phyloP scores from a whole-genome alignment of 495 filamentous ascomycete species.

The Neurospora cerealis region DNA sequence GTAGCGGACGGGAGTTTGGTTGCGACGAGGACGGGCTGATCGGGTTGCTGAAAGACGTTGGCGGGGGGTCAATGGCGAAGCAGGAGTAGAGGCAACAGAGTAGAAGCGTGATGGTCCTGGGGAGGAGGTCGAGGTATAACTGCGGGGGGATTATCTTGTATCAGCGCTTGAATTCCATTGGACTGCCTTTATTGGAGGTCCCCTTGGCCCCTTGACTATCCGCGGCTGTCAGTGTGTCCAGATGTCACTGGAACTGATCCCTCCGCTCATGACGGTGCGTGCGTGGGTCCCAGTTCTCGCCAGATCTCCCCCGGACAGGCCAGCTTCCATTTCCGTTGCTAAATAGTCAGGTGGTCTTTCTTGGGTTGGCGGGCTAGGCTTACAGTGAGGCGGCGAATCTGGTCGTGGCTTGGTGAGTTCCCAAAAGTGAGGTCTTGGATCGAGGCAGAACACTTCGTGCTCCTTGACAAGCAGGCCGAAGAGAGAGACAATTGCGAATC shows the following conservation, averaged over 20 bases:
- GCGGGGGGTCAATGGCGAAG: constrained; percentile 6
- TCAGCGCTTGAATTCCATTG: background rate
- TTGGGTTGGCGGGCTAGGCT: background rate
- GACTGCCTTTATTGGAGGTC: background rate
- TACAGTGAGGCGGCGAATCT: background rate
- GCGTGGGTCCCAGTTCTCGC: background rate
- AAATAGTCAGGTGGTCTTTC: background rate
- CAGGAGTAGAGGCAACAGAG: constrained; percentile 3
- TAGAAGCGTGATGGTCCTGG: constrained; percentile 6
- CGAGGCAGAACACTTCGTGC: constrained; percentile 10
- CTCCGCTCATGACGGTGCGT: background rate
- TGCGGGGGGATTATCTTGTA: constrained; percentile 14
- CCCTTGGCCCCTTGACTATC: background rate
- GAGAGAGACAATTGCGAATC: constrained; percentile 15
- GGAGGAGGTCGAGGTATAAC: constrained; percentile 7
- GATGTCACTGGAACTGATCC: background rate
- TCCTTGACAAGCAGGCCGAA: constrained; percentile 15
- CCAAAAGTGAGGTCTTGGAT: constrained; percentile 1
- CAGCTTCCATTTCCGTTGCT: background rate
- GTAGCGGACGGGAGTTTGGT: constrained; percentile 24
- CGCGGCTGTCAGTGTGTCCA: background rate
- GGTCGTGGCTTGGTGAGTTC: background rate
- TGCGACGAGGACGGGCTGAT: constrained; percentile 12
- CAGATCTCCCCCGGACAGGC: background rate
- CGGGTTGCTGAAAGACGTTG: constrained; percentile 4